A percentile compares a stretch with the other conserved stretches of the same genome.
Evolutionary conservation across 2,329 filamentous ascomycete genomes (phyloP).

Genomic region (Xylaria digitata): DNA sequence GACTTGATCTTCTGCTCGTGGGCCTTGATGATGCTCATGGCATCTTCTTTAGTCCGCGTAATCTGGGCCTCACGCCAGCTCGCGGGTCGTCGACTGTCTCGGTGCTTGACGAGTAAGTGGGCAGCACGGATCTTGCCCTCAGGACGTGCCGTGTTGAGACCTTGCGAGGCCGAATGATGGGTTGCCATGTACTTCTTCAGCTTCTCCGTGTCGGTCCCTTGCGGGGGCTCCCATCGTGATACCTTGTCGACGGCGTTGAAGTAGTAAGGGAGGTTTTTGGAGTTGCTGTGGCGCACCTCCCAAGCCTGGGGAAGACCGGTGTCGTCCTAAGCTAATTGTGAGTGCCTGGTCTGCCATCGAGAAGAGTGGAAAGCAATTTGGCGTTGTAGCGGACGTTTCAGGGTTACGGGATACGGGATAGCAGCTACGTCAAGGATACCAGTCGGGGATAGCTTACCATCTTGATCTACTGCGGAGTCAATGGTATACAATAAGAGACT

Average conservation of each 20-base stretch:
- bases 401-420: background rate
- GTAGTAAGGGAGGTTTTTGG: constrained; percentile 98
- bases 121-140: constrained; percentile 92
- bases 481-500: constrained; percentile 10
- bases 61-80: constrained; percentile 95
- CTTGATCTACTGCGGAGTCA: constrained; percentile 14
- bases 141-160: constrained; percentile 53
- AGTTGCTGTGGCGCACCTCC: constrained; percentile 98
- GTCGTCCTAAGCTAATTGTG: constrained; percentile 63
- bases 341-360: constrained; percentile 9
- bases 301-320: constrained; percentile 86
- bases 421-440: background rate
- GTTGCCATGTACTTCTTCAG: constrained; percentile 94
- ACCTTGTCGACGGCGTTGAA: constrained; percentile 89
- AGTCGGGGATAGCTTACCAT: constrained; percentile 33
- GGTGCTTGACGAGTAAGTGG: constrained; percentile 94
- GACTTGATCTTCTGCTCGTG: constrained; percentile 82
- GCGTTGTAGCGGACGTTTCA: background rate
- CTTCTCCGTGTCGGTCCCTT: constrained; percentile 88
- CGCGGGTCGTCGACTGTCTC: constrained; percentile 84
- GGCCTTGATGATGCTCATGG: constrained; percentile 77
- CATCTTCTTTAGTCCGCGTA: constrained; percentile 88
- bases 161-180: constrained; percentile 75
- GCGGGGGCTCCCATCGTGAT: constrained; percentile 94
- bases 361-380: constrained; percentile 1